Base-by-base conservation (phyloP, 2,329 filamentous ascomycete species). In the Aspergillus unguis region DNA sequence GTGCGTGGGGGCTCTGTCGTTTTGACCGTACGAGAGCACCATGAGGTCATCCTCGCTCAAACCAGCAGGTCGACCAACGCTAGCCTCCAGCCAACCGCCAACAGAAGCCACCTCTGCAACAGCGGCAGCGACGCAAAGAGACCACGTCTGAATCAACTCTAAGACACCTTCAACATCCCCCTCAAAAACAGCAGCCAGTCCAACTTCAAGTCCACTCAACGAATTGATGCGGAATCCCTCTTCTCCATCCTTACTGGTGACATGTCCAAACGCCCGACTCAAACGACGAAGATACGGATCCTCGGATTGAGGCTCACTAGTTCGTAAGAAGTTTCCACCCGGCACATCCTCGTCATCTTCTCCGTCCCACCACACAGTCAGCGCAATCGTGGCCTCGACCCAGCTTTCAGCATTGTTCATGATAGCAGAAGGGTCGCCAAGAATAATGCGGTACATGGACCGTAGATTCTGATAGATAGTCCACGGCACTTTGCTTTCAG, bases 321-420 rank as follows among this genome's bases (percentile, higher is more conserved):
- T n/a, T 5, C 52, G 49, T 17, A 54, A 57, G 46, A 55, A 64
- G 62, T 48, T 61, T 61, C 40, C 53, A 31, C 55, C 56, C 17
- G 17, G 25, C 42, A 71, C 59, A 1, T 76, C 73, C 10, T 78
- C 75, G 7, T 85, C 80, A 54, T 85, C 82, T n/a, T 83, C 82
- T 55, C 94, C 90, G 65, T 95, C 87, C 91, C 92, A 96, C 92
- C 92, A 97, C 5, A 88, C 85, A 31, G 92, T 85, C 45, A 97
- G 75, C 1, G 86, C 88, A 54, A 96, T 75, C 0, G 86, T 88
- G 0, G 90, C 92, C 74, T 97, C 92, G 47, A 92, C 85, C 92
- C 92, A 97, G 70, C 96, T 92, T 64, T 92, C 85, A 1, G 91
- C 84, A 41, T 85, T 83, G 43, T 85, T 82, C 55, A 95, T 76